These are phyloP conservation scores for Fusarium cicatricum DNA, from an alignment of 2,329 filamentous ascomycete genomes.

Conservation along the genomic window DNA sequence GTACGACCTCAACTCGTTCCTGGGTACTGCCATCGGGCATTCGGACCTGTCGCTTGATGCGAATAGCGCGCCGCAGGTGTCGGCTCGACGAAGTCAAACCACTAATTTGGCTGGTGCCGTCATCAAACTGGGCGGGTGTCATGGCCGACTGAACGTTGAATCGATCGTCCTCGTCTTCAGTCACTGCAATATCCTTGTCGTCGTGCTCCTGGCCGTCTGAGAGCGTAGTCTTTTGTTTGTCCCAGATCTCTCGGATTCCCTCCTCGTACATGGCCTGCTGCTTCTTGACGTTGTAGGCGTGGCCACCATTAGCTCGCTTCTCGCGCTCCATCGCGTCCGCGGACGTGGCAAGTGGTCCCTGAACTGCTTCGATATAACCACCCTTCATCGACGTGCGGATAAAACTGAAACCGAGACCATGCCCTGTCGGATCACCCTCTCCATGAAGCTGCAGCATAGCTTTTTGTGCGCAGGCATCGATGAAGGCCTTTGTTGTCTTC, in stretches of 20 bases:
- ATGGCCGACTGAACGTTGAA: conserved; percentile 78
- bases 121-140: conserved; percentile 74
- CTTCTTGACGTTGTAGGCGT: conserved; percentile 96
- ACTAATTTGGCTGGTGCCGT: conserved; percentile 82
- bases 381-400: conserved; percentile 99
- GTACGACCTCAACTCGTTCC: conserved; percentile 72
- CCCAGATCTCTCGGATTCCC: conserved; percentile 92
- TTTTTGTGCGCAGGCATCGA: conserved; percentile 92
- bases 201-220: conserved; percentile 75
- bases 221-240: conserved; percentile 81
- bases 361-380: conserved; percentile 85
- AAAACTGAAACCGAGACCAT: conserved; percentile 94
- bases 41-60: conserved; percentile 73
- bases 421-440: conserved; percentile 91
- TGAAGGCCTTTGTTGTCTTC: conserved; percentile 96
- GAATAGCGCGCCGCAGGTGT: conserved; percentile 70
- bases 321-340: conserved; percentile 90
- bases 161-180: conserved; percentile 69
- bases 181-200: conserved; percentile 66
- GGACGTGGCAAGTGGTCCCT: conserved; percentile 69
- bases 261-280: conserved; percentile 93
- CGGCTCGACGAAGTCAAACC: conserved; percentile 72
- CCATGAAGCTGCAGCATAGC: conserved; percentile 97
- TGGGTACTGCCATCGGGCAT: conserved; percentile 61
- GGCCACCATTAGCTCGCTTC: conserved; percentile 87